Conservation (phyloP, 2,329 filamentous ascomycete species). For the Venturia effusa region DNA sequence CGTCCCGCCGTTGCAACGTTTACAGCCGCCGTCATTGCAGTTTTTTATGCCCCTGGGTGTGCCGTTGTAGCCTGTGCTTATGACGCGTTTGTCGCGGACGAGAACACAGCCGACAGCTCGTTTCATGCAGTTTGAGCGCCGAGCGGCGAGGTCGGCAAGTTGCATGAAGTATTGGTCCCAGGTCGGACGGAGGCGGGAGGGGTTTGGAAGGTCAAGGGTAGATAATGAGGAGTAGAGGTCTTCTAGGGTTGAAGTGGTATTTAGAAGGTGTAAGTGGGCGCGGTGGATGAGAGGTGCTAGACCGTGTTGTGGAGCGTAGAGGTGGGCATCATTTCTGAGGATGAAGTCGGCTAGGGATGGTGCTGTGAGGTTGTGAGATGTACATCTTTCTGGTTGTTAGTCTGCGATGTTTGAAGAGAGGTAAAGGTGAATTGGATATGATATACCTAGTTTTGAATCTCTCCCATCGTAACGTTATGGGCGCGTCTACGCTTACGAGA, state of each 20-base stretch:
- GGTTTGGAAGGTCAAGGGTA: conserved; percentile 65
- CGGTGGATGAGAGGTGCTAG: conserved; percentile 68
- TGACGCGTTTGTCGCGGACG: conserved; percentile 73
- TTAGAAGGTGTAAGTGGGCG: conserved; percentile 76
- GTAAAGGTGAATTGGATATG: not conserved
- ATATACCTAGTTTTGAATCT: conserved; percentile 36
- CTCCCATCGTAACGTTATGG: conserved; percentile 71
- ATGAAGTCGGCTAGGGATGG: conserved; percentile 50
- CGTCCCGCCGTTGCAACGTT: conserved; percentile 65
- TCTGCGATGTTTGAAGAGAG: not conserved
- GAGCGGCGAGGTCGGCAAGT: conserved; percentile 80
- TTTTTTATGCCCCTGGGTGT: conserved; percentile 84
- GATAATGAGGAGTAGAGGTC: conserved; percentile 63
- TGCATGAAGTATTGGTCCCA: conserved; percentile 99
- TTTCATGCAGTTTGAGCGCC: conserved; percentile 97
- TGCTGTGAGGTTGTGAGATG: conserved; percentile 34
- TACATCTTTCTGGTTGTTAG: conserved; percentile 31
- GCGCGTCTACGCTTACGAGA: conserved; percentile 82
- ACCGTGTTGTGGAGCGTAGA: conserved; percentile 56
- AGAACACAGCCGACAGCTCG: conserved; percentile 89
- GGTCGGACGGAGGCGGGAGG: conserved; percentile 69
- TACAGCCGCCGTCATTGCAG: conserved; percentile 86
- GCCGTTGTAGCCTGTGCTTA: conserved; percentile 94
- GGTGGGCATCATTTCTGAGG: conserved; percentile 56
- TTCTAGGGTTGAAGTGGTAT: conserved; percentile 62